Evolutionary conservation across 345 rosid species (phyloP).

Genomic region (Acer negundo): DNA sequence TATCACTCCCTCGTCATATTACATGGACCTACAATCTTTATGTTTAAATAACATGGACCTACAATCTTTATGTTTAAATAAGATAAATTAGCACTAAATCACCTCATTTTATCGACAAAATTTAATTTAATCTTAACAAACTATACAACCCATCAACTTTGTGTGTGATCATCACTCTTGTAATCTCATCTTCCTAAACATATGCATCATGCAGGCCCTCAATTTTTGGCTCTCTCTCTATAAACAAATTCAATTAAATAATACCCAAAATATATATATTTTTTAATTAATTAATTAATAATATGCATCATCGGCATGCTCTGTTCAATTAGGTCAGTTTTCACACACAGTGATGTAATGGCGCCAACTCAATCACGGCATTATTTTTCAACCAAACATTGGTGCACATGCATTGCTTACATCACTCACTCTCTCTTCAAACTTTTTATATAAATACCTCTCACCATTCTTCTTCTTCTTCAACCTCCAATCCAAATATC

Average conservation of each 20-base stretch:
- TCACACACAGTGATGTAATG: neutral
- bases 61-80: too few relatives aligned
- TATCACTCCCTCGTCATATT: too few relatives aligned
- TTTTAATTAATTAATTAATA: too few relatives aligned
- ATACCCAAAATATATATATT: too few relatives aligned
- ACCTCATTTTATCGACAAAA: too few relatives aligned
- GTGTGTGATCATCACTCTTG: too few relatives aligned
- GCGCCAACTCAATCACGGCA: neutral
- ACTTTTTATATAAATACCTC: constrained; percentile 37
- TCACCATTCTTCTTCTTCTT: constrained; percentile 4
- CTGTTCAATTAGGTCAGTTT: neutral
- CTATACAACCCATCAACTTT: too few relatives aligned
- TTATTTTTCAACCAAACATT: constrained; percentile 23
- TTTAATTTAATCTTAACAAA: too few relatives aligned
- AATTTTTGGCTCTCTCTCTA: neutral
- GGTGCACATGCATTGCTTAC: constrained; percentile 43
- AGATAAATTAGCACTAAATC: too few relatives aligned
- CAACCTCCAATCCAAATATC: neutral
- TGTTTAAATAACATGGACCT: too few relatives aligned
- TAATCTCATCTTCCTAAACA: neutral
- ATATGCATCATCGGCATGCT: neutral
- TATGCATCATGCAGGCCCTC: neutral
- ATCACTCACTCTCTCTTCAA: neutral
- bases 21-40: too few relatives aligned
- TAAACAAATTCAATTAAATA: neutral